phyloP scores from a whole-genome alignment of 2,329 filamentous ascomycete species.

The Diaporthe velutina region DNA sequence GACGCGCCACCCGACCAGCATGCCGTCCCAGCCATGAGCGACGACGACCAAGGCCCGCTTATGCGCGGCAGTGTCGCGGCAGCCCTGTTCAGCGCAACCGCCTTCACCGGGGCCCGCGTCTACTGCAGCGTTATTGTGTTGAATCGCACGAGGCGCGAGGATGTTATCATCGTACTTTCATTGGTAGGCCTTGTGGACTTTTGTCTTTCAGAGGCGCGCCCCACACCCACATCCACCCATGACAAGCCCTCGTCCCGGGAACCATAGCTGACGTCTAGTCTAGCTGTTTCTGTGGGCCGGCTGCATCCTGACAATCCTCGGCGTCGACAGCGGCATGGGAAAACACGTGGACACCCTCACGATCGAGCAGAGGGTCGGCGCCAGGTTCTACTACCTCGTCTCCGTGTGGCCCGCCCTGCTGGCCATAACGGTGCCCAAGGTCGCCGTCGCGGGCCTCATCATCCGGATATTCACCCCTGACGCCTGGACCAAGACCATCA shows the following conservation, averaged over 20 bases:
- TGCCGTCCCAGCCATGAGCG: background rate
- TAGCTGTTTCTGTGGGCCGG: background rate
- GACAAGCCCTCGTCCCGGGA: background rate
- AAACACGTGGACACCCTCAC: background rate
- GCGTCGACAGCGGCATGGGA: background rate
- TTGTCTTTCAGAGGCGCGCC: too few relatives aligned
- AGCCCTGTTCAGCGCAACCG: slow-evolving; percentile 9
- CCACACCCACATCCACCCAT: background rate
- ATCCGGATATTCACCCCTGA: background rate
- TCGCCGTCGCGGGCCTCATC: slow-evolving; percentile 17
- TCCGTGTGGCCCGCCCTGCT: slow-evolving; percentile 1
- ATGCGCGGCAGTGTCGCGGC: slow-evolving; percentile 19
- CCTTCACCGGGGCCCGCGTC: slow-evolving; percentile 1
- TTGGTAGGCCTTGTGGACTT: background rate
- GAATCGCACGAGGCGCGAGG: background rate
- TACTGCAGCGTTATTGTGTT: background rate
- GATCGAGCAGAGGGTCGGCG: background rate
- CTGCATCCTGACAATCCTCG: background rate
- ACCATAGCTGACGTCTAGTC: background rate
- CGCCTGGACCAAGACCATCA: background rate
- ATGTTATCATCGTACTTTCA: background rate
- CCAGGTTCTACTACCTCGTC: slow-evolving; percentile 1
- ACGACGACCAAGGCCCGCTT: slow-evolving; percentile 11
- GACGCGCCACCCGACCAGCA: background rate
- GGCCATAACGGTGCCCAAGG: slow-evolving; percentile 11